Conservation (phyloP, 2,329 filamentous ascomycete genomes). For the Neofusicoccum cordaticola region DNA sequence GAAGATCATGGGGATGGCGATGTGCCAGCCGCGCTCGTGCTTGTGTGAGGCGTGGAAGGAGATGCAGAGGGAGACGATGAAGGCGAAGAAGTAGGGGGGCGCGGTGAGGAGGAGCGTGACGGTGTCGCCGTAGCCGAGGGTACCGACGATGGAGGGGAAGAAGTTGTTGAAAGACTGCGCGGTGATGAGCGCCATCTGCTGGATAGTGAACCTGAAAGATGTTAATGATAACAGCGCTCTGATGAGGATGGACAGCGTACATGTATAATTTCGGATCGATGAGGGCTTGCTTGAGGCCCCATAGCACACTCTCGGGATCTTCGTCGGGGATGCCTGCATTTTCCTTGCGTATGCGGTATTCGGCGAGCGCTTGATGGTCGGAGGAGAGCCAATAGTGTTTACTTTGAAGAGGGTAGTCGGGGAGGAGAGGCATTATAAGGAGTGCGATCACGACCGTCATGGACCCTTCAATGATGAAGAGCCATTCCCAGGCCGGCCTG, state of each 20-base stretch:
- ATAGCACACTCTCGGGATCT: neutral
- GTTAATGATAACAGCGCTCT: no score
- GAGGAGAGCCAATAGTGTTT: neutral
- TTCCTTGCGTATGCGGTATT: constrained; percentile 3
- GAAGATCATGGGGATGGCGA: neutral
- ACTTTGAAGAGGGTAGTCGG: constrained; percentile 27
- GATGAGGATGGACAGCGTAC: no score
- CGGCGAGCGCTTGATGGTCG: neutral
- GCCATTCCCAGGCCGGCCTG: constrained; percentile 26
- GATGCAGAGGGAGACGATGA: constrained; percentile 19
- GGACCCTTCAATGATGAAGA: constrained; percentile 34
- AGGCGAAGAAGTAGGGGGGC: constrained; percentile 22
- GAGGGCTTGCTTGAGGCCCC: constrained; percentile 1
- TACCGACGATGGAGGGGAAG: constrained; percentile 35
- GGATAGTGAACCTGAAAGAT: neutral
- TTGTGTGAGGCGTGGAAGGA: constrained; percentile 12
- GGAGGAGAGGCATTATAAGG: constrained; percentile 34
- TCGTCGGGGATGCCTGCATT: neutral
- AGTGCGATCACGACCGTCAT: constrained; percentile 35
- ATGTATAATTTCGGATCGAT: neutral
- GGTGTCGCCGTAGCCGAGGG: constrained; percentile 36
- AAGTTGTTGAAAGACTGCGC: constrained; percentile 30
- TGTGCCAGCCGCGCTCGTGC: constrained; percentile 1
- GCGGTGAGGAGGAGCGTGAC: constrained; percentile 33
- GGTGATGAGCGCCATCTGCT: constrained; percentile 21